Evolutionary conservation across 2,329 filamentous ascomycete genomes (phyloP), one percentile per base, ranked within the genome.

Genomic region (Monosporascus ibericus): DNA sequence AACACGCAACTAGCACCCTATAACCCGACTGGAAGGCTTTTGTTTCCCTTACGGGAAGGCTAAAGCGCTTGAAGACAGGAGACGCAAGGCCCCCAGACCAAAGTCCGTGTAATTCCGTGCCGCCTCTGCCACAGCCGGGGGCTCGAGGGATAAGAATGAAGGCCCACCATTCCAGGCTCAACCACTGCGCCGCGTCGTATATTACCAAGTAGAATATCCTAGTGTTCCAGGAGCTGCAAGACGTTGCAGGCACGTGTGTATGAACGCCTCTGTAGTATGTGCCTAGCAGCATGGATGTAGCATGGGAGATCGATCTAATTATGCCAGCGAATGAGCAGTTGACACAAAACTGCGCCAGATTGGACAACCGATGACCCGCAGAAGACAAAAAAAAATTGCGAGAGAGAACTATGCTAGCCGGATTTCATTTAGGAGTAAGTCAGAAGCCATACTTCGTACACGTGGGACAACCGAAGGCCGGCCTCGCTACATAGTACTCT

Each of bases 261-360:
- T 46, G 42, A 46, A n/a, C 25, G 5, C 25, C 51, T 50, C 18
- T 48, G 56, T 55, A 58, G 51, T 56, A 57, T 57, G 57, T 57
- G 60, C 59, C 60, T 63, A 55, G 58, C 51, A 56, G 55, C 54
- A 55, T 53, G 48, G 49, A 62, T 61, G 56, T 64, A 58, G 60
- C 58, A 58, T 61, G 52, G 59, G 57, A 64, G 57, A 57, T 64
- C 60, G 59, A 60, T 47, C 57, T 57, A 63, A 64, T 60, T 52
- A n/a, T 52, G 48, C 57, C 55, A 57, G 55, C 65, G 62, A 67
- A 67, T 67, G 51, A 64, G 58, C 48, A 55, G 44, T 49, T 67
- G 64, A 62, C 65, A 67, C 65, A 67, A 64, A 55, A 55, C 49
- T 52, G 55, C 48, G 55, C 58, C 57, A 55, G 59, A 64, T 60